phyloP scores from a whole-genome alignment of 495 filamentous ascomycete species.

The Penicillium manginii region DNA sequence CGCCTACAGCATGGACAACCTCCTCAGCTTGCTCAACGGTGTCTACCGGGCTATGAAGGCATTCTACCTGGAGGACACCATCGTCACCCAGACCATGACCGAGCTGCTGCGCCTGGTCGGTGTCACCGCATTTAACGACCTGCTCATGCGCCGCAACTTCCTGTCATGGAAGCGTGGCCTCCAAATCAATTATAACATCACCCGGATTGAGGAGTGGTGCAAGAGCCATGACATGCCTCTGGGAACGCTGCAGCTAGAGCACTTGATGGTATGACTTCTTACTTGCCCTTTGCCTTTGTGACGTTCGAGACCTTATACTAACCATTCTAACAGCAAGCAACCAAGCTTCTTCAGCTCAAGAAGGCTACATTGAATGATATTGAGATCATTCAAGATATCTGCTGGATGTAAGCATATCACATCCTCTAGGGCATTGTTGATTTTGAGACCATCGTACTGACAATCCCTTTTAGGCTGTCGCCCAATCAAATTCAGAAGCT shows the following conservation, averaged over 20 bases:
- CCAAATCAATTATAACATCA: constrained; percentile 99
- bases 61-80: constrained; percentile 94
- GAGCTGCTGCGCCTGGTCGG: constrained; percentile 93
- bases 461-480: constrained; percentile 67
- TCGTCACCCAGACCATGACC: constrained; percentile 92
- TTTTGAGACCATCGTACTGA: constrained; percentile 12
- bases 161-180: constrained; percentile 98
- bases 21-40: constrained; percentile 93
- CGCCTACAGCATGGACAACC: constrained; percentile 98
- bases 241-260: constrained; percentile 95
- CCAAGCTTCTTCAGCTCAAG: constrained; percentile 97
- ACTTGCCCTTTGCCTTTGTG: constrained; percentile 13
- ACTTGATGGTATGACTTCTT: constrained; percentile 77
- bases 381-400: constrained; percentile 99
- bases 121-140: constrained; percentile 98
- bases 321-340: constrained; percentile 75
- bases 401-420: constrained; percentile 82
- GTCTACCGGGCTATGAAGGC: constrained; percentile 98
- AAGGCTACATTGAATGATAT: constrained; percentile 99
- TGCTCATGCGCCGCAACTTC: constrained; percentile 97
- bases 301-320: neutral
- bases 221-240: constrained; percentile 99
- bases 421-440: neutral
- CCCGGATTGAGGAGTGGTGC: constrained; percentile 99
- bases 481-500: constrained; percentile 99